A percentile compares a stretch with the other conserved stretches of the same genome.
phyloP scores from a whole-genome alignment of 768 basidiomycete species.

The Punctularia strigosozonata region DNA sequence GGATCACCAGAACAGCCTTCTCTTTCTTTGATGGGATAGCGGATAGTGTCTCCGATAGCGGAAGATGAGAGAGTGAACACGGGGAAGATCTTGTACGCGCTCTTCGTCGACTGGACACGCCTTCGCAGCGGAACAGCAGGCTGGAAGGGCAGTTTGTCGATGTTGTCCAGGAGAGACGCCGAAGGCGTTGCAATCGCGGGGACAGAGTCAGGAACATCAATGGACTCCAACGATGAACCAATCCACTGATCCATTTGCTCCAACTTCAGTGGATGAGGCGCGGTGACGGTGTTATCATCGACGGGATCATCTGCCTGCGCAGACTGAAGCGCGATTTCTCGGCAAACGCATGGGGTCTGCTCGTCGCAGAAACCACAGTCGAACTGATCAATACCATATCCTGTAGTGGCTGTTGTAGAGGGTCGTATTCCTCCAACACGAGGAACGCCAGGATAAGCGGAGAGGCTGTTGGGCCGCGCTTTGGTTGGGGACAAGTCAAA shows the following conservation, averaged over 20 bases:
- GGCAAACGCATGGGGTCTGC: conserved; percentile 64
- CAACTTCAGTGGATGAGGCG: conserved; percentile 12
- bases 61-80: conserved; percentile 21
- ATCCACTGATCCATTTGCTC: conserved; percentile 17
- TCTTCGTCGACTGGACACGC: conserved; percentile 21
- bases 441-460: too few relatives aligned
- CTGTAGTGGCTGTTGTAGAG: too few relatives aligned
- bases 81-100: conserved; percentile 38
- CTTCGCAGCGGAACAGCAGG: conserved; percentile 74
- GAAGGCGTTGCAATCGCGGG: too few relatives aligned
- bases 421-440: too few relatives aligned
- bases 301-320: too few relatives aligned
- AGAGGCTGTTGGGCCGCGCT: too few relatives aligned
- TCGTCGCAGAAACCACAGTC: conserved; percentile 72
- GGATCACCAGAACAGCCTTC: conserved; percentile 88
- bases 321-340: conserved; percentile 48
- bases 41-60: not conserved
- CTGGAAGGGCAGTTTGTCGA: conserved; percentile 74
- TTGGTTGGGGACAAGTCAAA: conserved; percentile 26
- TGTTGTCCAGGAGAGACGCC: too few relatives aligned
- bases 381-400: too few relatives aligned
- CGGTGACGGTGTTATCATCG: conserved; percentile 13
- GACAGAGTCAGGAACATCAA: too few relatives aligned
- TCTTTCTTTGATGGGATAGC: too few relatives aligned
- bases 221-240: too few relatives aligned